phyloP scores from a whole-genome alignment of 768 basidiomycete genomes.

The Lactifluus volemus region DNA sequence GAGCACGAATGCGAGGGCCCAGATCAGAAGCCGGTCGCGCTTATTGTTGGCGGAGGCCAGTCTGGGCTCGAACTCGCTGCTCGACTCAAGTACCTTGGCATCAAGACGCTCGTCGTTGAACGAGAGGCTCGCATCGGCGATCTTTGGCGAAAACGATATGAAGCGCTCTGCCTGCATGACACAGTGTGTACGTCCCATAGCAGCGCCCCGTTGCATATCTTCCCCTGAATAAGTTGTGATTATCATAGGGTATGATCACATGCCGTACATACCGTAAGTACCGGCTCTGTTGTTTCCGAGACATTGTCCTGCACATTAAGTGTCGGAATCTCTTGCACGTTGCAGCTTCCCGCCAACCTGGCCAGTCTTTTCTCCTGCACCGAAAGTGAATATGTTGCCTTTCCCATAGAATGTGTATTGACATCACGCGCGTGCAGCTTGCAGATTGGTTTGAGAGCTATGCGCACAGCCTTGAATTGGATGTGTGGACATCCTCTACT shows the following conservation, averaged over 20 bases:
- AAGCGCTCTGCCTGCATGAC: conserved; percentile 58
- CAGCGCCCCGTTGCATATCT: conserved; percentile 8
- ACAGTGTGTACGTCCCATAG: conserved; percentile 45
- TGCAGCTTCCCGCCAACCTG: conserved; percentile 29
- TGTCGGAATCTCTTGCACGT: too few relatives aligned
- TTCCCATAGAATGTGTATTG: neutral
- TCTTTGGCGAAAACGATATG: conserved; percentile 59
- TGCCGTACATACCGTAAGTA: conserved; percentile 36
- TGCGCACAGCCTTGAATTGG: conserved; percentile 49
- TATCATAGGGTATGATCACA: conserved; percentile 40
- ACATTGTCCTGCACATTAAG: too few relatives aligned
- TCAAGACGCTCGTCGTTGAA: conserved; percentile 51
- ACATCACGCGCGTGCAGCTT: conserved; percentile 29
- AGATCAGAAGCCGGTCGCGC: conserved; percentile 40
- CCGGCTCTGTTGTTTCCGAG: neutral
- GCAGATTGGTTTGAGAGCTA: conserved; percentile 64
- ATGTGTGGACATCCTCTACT: conserved; percentile 47
- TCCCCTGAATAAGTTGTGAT: neutral
- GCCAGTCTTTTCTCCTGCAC: conserved; percentile 26
- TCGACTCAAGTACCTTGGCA: conserved; percentile 44
- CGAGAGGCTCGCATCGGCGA: conserved; percentile 51
- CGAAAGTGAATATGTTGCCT: conserved; percentile 21
- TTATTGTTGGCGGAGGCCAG: conserved; percentile 46
- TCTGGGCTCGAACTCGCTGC: conserved; percentile 49
- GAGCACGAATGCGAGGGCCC: conserved; percentile 29